These are phyloP conservation scores for Dothistroma septosporum DNA, from an alignment of 2,329 filamentous ascomycete species.

Conservation along the genomic window DNA sequence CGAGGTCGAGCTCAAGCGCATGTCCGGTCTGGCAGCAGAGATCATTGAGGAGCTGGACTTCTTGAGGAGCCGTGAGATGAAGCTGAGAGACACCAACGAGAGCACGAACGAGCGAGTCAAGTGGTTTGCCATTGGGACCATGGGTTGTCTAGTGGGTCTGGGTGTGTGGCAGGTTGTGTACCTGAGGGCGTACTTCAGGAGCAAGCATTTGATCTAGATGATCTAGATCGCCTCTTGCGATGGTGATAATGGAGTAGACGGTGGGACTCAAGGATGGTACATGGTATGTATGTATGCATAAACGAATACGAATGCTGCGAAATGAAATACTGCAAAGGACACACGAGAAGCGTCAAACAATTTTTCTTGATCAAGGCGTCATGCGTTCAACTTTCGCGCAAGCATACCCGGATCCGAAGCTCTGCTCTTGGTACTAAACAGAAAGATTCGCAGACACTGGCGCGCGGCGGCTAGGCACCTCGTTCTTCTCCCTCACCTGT, in stretches of 20 bases:
- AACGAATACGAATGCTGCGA: not conserved
- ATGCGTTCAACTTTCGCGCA: too few relatives aligned
- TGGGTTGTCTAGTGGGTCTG: slow-evolving; percentile 80
- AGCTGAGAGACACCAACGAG: slow-evolving; percentile 96
- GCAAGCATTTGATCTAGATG: slow-evolving; percentile 52
- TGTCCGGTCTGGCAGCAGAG: slow-evolving; percentile 86
- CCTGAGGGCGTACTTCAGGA: slow-evolving; percentile 93
- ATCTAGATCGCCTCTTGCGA: slow-evolving; percentile 36
- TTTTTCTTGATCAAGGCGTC: not conserved
- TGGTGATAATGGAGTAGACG: not conserved
- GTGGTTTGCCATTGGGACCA: slow-evolving; percentile 95
- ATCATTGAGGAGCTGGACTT: slow-evolving; percentile 96
- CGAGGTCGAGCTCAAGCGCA: slow-evolving; percentile 86
- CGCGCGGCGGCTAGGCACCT: too few relatives aligned
- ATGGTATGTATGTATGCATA: not conserved
- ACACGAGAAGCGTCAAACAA: not conserved
- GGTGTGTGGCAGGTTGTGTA: slow-evolving; percentile 98
- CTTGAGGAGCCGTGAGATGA: slow-evolving; percentile 82
- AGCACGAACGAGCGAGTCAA: slow-evolving; percentile 98
- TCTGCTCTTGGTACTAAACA: too few relatives aligned
- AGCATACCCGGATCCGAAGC: too few relatives aligned
- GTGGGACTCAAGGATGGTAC: not conserved
- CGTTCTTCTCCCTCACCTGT: too few relatives aligned
- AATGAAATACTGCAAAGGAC: not conserved
- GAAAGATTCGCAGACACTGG: too few relatives aligned